phyloP scores from a whole-genome alignment of 176 grass and related monocot genomes.

The Eragrostis nindensis region DNA sequence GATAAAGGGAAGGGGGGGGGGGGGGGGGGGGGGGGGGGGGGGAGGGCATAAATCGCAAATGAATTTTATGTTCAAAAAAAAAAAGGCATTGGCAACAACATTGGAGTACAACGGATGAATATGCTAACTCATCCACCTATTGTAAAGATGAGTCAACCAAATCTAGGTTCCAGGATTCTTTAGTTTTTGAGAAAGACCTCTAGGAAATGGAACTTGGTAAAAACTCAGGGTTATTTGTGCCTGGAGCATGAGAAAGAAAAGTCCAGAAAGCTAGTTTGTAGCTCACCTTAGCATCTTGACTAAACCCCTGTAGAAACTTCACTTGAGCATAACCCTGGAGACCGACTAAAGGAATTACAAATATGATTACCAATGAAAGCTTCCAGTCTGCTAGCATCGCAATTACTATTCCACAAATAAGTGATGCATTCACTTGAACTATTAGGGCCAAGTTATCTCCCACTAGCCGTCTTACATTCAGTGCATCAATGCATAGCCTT shows the following conservation, averaged over 20 bases:
- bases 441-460: too few relatives aligned
- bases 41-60: too few relatives aligned
- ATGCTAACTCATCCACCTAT: constrained; percentile 8
- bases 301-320: constrained; percentile 42
- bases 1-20: too few relatives aligned
- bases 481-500: constrained; percentile 17
- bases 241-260: neutral
- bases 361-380: too few relatives aligned
- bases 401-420: too few relatives aligned
- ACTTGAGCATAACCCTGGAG: constrained; percentile 49
- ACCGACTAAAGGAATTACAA: too few relatives aligned
- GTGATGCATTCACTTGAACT: too few relatives aligned
- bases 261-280: constrained; percentile 14
- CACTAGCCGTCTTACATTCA: constrained; percentile 33
- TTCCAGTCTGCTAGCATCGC: too few relatives aligned
- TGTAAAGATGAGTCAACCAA: neutral
- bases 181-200: neutral
- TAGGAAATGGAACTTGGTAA: constrained; percentile 1
- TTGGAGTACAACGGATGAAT: neutral
- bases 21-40: too few relatives aligned
- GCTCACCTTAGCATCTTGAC: constrained; percentile 54
- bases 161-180: neutral
- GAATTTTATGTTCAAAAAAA: too few relatives aligned
- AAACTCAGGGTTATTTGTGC: constrained; percentile 5
- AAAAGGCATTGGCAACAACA: neutral